Percentiles rank a stretch among this genome's conserved stretches.
These are phyloP conservation scores for Cladophialophora immunda DNA, from an alignment of 2,329 filamentous ascomycete species.

Conservation along the genomic window DNA sequence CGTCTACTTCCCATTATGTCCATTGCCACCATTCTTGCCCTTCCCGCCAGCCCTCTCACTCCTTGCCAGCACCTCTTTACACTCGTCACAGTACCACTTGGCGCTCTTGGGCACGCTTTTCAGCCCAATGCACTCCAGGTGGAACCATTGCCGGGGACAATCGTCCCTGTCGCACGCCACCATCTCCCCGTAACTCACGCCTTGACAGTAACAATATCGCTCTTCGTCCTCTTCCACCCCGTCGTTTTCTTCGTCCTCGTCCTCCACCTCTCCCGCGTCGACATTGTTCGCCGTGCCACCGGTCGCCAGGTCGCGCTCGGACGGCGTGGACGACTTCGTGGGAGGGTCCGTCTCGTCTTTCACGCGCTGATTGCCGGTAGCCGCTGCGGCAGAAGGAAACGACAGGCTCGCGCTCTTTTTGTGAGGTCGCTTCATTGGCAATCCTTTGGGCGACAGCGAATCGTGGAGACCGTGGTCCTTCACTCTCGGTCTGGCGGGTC, in stretches of 20 bases:
- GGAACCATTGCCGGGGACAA: constrained; percentile 83
- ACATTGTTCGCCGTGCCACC: constrained; percentile 21
- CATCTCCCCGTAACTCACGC: constrained; percentile 84
- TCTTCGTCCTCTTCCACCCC: constrained; percentile 73
- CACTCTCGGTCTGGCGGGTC: constrained; percentile 37
- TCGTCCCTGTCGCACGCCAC: constrained; percentile 79
- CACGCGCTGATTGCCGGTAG: constrained; percentile 10
- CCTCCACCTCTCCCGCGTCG: constrained; percentile 38
- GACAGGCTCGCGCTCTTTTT: constrained; percentile 47
- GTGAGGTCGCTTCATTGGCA: constrained; percentile 47
- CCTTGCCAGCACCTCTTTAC: constrained; percentile 62
- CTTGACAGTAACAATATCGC: constrained; percentile 81
- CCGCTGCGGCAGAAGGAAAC: constrained; percentile 30
- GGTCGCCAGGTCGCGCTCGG: constrained; percentile 29
- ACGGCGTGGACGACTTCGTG: constrained; percentile 26
- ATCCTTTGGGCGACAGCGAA: constrained; percentile 40
- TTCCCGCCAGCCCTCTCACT: constrained; percentile 22
- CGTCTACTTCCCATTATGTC: not conserved
- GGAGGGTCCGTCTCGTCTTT: constrained; percentile 27
- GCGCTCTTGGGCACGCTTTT: constrained; percentile 81
- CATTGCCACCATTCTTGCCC: constrained; percentile 14
- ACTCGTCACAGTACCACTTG: constrained; percentile 85
- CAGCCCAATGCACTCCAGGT: constrained; percentile 81
- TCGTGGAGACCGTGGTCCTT: constrained; percentile 42
- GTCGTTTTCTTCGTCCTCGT: constrained; percentile 40